Conservation (phyloP, 371 early-diverging fungal species). For the Syncephalastrum monosporum region DNA sequence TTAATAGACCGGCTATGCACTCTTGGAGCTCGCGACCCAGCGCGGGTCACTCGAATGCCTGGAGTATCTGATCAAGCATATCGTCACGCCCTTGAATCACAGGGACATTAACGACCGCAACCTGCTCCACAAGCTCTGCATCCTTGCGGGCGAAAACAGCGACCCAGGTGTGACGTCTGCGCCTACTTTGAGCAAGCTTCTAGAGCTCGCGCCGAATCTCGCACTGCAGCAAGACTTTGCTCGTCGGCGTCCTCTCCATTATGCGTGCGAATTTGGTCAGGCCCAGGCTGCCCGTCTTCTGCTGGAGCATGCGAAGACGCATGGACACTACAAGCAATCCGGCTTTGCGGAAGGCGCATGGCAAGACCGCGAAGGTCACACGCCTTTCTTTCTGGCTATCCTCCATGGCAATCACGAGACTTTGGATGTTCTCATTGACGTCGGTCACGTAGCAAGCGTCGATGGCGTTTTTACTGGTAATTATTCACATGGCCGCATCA, state of each 20-base stretch:
- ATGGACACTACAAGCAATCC: slow-evolving; percentile 35
- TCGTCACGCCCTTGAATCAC: slow-evolving; percentile 31
- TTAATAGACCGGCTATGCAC: slow-evolving; percentile 42
- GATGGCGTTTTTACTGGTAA: slow-evolving; percentile 42
- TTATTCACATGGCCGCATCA: neutral
- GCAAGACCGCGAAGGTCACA: slow-evolving; percentile 71
- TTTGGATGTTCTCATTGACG: slow-evolving; percentile 52
- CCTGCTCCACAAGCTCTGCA: slow-evolving; percentile 58
- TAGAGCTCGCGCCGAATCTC: slow-evolving; percentile 21
- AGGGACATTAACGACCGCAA: slow-evolving; percentile 68
- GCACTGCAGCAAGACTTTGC: slow-evolving; percentile 51
- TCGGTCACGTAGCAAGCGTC: slow-evolving; percentile 52
- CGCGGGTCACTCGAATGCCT: slow-evolving; percentile 48
- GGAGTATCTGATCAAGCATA: slow-evolving; percentile 36
- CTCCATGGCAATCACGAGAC: slow-evolving; percentile 58
- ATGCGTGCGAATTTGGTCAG: slow-evolving; percentile 61
- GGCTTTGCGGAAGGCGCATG: slow-evolving; percentile 49
- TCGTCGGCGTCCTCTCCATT: slow-evolving; percentile 70
- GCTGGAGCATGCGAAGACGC: slow-evolving; percentile 43
- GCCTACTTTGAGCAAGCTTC: slow-evolving; percentile 13
- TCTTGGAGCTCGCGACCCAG: slow-evolving; percentile 56
- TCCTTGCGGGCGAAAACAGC: slow-evolving; percentile 37
- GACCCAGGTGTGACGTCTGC: slow-evolving; percentile 5
- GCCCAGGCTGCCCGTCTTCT: slow-evolving; percentile 43
- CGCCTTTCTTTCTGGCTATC: slow-evolving; percentile 69